A percentile compares a stretch with the other conserved stretches of the same genome.
Conservation (phyloP, 2,329 filamentous ascomycete genomes). For the Colletotrichum sp. region DNA sequence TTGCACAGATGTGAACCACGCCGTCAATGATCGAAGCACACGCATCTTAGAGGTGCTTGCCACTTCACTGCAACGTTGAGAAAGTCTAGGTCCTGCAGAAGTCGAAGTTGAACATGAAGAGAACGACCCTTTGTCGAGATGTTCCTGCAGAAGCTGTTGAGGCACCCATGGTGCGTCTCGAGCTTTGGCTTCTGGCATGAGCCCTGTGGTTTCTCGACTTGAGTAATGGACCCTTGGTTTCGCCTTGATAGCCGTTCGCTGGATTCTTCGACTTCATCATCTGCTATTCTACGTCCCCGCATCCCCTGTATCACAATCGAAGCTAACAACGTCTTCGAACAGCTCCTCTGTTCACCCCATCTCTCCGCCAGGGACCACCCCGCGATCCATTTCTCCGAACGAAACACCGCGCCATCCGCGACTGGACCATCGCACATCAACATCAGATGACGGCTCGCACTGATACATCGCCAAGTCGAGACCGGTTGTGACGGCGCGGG, state of each 20-base stretch:
- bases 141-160: background rate
- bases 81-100: background rate
- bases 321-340: background rate
- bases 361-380: background rate
- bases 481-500: background rate
- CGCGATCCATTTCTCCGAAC: background rate
- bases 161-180: rapidly evolving
- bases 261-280: background rate
- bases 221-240: background rate
- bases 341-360: background rate
- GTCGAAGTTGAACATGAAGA: background rate
- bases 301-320: background rate
- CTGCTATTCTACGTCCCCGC: background rate
- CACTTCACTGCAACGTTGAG: background rate
- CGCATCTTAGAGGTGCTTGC: background rate
- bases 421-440: rapidly evolving
- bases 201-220: background rate
- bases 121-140: rapidly evolving
- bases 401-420: background rate
- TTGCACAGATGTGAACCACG: background rate
- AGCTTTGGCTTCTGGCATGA: background rate
- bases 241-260: background rate
- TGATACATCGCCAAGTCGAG: background rate
- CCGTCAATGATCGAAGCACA: background rate
- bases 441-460: background rate